These are phyloP conservation scores for Suhomyces atakaporum DNA, from an alignment of 1,139 yeast genomes.

Conservation along the genomic window DNA sequence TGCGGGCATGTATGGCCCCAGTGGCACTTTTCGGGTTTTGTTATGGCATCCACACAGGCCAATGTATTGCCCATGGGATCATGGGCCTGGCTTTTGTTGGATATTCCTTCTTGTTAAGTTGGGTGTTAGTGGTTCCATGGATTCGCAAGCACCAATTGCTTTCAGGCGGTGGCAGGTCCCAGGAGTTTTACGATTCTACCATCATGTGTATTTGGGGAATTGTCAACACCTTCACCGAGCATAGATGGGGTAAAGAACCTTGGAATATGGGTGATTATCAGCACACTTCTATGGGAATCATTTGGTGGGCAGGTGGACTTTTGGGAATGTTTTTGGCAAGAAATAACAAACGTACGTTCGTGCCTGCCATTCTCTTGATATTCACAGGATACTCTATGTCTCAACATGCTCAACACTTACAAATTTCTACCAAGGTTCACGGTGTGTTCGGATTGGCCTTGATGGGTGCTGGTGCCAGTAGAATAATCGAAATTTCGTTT, in stretches of 20 bases:
- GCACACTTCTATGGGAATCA: slow-evolving; percentile 93
- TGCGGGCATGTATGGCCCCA: slow-evolving; percentile 78
- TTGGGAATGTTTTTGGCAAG: slow-evolving; percentile 76
- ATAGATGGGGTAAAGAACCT: slow-evolving; percentile 83
- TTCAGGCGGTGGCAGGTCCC: slow-evolving; percentile 50
- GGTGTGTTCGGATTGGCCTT: slow-evolving; percentile 79
- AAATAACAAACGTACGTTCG: slow-evolving; percentile 64
- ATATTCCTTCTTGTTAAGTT: slow-evolving; percentile 70
- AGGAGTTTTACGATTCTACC: slow-evolving; percentile 80
- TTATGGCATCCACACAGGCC: slow-evolving; percentile 76
- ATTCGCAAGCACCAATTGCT: slow-evolving; percentile 42
- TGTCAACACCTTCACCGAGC: slow-evolving; percentile 92
- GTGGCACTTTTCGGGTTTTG: slow-evolving; percentile 80
- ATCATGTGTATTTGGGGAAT: slow-evolving; percentile 90
- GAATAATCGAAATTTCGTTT: slow-evolving; percentile 78
- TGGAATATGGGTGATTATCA: slow-evolving; percentile 94
- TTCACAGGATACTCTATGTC: slow-evolving; percentile 96
- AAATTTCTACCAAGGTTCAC: slow-evolving; percentile 82
- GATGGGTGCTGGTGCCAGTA: slow-evolving; percentile 71
- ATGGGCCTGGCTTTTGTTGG: slow-evolving; percentile 88
- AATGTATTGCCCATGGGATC: slow-evolving; percentile 93
- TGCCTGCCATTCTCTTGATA: slow-evolving; percentile 79
- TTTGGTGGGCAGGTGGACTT: slow-evolving; percentile 95
- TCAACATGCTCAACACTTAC: slow-evolving; percentile 75
- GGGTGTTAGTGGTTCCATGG: slow-evolving; percentile 73